A percentile compares a stretch with the other conserved stretches of the same genome.
These are phyloP conservation scores for Coemansia sp. DNA, from an alignment of 192 early-diverging fungal genomes.

Conservation along the genomic window DNA sequence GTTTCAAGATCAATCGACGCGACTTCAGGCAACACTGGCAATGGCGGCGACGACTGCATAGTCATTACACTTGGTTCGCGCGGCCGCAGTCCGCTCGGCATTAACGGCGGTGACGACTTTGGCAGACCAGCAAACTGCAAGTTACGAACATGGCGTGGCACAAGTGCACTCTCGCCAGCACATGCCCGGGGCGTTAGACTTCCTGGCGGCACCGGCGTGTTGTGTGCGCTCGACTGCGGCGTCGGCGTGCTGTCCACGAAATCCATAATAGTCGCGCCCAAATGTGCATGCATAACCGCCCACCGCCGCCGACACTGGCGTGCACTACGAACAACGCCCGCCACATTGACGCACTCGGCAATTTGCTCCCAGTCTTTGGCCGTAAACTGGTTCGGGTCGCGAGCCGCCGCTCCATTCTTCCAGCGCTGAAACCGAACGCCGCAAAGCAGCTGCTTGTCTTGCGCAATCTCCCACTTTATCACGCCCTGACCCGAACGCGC, in stretches of 20 bases:
- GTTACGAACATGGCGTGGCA: slow-evolving; percentile 28
- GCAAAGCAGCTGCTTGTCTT: slow-evolving; percentile 40
- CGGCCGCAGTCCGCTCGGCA: neutral
- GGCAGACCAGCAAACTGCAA: slow-evolving; percentile 34
- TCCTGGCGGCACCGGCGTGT: slow-evolving; percentile 18
- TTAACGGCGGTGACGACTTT: slow-evolving; percentile 43
- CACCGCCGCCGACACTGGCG: slow-evolving; percentile 50
- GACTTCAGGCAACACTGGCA: neutral
- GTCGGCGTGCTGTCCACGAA: slow-evolving; percentile 48
- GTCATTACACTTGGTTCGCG: neutral
- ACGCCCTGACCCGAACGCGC: neutral
- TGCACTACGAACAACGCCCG: slow-evolving; percentile 20
- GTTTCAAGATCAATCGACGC: slow-evolving; percentile 9
- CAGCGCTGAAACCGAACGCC: slow-evolving; percentile 46
- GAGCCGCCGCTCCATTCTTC: slow-evolving; percentile 11
- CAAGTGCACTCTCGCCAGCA: neutral
- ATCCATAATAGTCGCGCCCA: slow-evolving; percentile 48
- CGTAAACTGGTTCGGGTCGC: slow-evolving; percentile 33
- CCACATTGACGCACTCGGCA: slow-evolving; percentile 15
- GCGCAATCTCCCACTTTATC: slow-evolving; percentile 41
- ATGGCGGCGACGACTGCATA: neutral
- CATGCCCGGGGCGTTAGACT: neutral
- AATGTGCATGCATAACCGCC: slow-evolving; percentile 42
- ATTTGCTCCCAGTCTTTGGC: slow-evolving; percentile 37
- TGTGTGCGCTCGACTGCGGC: slow-evolving; percentile 43